Evolutionary conservation across 2,329 filamentous ascomycete species (phyloP), one percentile per base, ranked within the genome.

Genomic region (Sporothrix brasiliensis): DNA sequence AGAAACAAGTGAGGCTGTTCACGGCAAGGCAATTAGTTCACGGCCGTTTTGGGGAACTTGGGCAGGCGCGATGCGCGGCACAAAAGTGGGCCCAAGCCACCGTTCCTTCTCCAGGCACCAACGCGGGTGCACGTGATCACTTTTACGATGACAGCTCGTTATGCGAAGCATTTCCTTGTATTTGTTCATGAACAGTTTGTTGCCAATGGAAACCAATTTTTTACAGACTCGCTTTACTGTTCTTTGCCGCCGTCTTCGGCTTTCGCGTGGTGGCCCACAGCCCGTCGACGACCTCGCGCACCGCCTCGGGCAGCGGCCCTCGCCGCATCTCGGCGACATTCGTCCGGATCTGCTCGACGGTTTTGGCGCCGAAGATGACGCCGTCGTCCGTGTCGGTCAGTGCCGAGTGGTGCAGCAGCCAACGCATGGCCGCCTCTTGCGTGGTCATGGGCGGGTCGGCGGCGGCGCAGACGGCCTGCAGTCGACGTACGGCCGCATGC

Each of bases 291-390:
- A 72, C 67, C n/a, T 44, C 54, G 13, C 34, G 27, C 0, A 81
- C 69, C 39, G 79, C 79, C 2, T 75, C 72, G 1, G 65, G 61
- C 67, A 71, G 49, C n/a, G 72, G 71, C 4, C 73, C 73, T n/a
- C 52, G 53, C 14, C 71, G 63, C 34, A 70, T 67, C 27, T 69
- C 70, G 6, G 70, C 67, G 9, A 72, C 72, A 49, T 74, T 74
- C 19, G 30, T 30, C 30, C 61, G 61, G 16, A 74, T 49, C 60
- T 73, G 71, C 11, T 69, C 63, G 13, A 73, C 27, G n/a, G 54
- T 70, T 30, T 71, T 74, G 60, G 73, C 73, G 5, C 73, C 73
- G 39, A 74, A 68, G 61, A 74, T 73, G 66, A 74, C 52, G 24
- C 34, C 73, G 41, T 74, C 73, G 14, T 69, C 60, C 7, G 70